phyloP scores from a whole-genome alignment of 345 rosid genomes.

The Citrus sp. region DNA sequence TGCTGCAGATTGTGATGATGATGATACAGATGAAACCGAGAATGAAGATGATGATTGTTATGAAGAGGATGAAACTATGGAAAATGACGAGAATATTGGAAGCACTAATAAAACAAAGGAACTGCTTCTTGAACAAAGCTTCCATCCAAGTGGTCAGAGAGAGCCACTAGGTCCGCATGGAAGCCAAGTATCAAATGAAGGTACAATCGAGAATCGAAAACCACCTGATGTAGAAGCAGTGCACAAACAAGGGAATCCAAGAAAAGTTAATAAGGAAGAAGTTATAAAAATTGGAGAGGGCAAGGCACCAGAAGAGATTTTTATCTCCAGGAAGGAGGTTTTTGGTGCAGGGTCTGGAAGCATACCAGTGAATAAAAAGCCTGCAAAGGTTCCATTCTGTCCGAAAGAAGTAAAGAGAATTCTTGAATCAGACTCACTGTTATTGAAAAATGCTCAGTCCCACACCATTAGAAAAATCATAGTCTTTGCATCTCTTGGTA shows the following conservation, averaged over 20 bases:
- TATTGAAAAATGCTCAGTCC: conserved; percentile 45
- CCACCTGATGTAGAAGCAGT: conserved; percentile 8
- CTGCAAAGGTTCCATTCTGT: conserved; percentile 50
- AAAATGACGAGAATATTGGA: conserved; percentile 10
- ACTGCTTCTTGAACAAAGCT: conserved; percentile 4
- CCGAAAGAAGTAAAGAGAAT: conserved; percentile 50
- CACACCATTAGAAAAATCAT: conserved; percentile 58
- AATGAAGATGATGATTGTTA: conserved; percentile 25
- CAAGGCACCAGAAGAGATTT: conserved; percentile 10
- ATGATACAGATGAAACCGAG: conserved; percentile 32
- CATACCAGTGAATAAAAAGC: conserved; percentile 14
- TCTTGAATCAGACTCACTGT: conserved; percentile 32
- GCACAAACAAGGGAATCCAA: neutral
- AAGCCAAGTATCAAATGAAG: conserved; percentile 11
- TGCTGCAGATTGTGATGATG: conserved; percentile 26
- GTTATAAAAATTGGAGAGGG: neutral
- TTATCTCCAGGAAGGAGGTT: conserved; percentile 8
- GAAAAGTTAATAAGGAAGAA: conserved; percentile 10
- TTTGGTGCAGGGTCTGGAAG: conserved; percentile 7
- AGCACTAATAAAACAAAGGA: conserved; percentile 1
- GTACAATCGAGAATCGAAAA: neutral
- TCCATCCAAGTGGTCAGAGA: neutral
- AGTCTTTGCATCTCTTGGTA: conserved; percentile 49
- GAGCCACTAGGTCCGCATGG: neutral
- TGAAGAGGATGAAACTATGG: conserved; percentile 23